phyloP scores from a whole-genome alignment of 768 basidiomycete genomes.

The Mycena sanguinolenta region DNA sequence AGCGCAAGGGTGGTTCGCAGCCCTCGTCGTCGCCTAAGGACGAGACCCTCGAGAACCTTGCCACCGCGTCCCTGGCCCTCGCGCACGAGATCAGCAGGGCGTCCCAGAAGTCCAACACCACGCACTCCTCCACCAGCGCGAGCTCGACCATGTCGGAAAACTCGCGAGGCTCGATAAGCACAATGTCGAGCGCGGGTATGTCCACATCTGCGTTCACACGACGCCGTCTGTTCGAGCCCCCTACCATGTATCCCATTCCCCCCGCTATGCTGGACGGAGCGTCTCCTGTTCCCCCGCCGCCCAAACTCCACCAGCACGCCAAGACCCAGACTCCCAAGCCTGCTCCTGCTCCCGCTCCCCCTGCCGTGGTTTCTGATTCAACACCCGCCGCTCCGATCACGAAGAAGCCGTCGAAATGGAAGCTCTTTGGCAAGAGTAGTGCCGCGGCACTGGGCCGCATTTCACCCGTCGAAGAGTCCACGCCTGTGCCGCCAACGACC shows the following conservation, averaged over 20 bases:
- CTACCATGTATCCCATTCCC: conserved; percentile 60
- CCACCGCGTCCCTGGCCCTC: conserved; percentile 83
- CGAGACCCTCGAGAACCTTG: conserved; percentile 76
- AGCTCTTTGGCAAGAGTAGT: conserved; percentile 77
- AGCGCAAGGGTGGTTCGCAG: conserved; percentile 75
- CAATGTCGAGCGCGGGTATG: conserved; percentile 60
- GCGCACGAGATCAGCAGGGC: conserved; percentile 87
- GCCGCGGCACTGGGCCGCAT: conserved; percentile 53
- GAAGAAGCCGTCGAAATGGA: conserved; percentile 93
- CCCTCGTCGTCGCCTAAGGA: conserved; percentile 57
- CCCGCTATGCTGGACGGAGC: conserved; percentile 49
- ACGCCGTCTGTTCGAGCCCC: conserved; percentile 56
- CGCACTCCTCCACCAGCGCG: conserved; percentile 45
- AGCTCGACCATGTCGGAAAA: too few relatives aligned
- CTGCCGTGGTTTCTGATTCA: conserved; percentile 31
- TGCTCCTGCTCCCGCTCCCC: conserved; percentile 45
- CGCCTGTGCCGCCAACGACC: conserved; percentile 59
- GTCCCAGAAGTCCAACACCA: conserved; percentile 51
- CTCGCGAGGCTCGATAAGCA: too few relatives aligned
- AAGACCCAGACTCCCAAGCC: conserved; percentile 38
- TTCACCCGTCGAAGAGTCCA: conserved; percentile 56
- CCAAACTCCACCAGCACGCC: conserved; percentile 20
- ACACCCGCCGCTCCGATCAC: conserved; percentile 54
- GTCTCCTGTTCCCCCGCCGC: conserved; percentile 26
- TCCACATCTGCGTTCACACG: conserved; percentile 46